These are phyloP conservation scores for Aschersonia sp. DNA, from an alignment of 2,329 filamentous ascomycete species.

Conservation along the genomic window DNA sequence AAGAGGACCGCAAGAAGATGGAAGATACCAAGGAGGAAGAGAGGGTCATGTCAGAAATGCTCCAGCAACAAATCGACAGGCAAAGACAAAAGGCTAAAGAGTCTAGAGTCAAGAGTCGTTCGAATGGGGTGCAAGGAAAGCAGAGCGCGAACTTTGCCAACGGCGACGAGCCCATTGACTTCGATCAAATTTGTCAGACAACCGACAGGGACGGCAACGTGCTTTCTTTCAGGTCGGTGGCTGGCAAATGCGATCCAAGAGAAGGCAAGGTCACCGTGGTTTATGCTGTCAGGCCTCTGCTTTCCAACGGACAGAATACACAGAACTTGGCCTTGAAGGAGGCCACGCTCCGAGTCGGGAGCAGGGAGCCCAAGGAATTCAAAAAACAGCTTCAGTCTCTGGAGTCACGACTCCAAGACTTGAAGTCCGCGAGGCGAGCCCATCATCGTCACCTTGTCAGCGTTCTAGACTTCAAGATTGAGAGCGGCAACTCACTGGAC, in stretches of 20 bases:
- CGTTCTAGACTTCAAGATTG: constrained; percentile 71
- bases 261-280: constrained; percentile 52
- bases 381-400: constrained; percentile 65
- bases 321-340: constrained; percentile 64
- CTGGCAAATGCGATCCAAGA: constrained; percentile 51
- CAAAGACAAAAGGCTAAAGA: constrained; percentile 51
- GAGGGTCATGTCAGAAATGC: constrained; percentile 52
- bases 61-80: constrained; percentile 56
- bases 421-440: constrained; percentile 60
- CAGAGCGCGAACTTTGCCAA: constrained; percentile 13
- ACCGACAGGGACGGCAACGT: constrained; percentile 48
- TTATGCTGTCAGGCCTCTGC: constrained; percentile 57
- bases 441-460: constrained; percentile 65
- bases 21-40: constrained; percentile 54
- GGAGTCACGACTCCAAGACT: constrained; percentile 59
- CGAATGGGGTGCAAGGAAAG: constrained; percentile 18
- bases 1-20: constrained; percentile 35
- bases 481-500: constrained; percentile 31
- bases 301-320: constrained; percentile 36
- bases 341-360: constrained; percentile 40
- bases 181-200: constrained; percentile 52
- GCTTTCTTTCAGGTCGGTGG: constrained; percentile 55
- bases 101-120: constrained; percentile 43
- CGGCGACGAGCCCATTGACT: constrained; percentile 31
- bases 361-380: constrained; percentile 45